A percentile compares a stretch with the other conserved stretches of the same genome.
phyloP scores from a whole-genome alignment of 345 rosid species.

The Combretum micranthum region DNA sequence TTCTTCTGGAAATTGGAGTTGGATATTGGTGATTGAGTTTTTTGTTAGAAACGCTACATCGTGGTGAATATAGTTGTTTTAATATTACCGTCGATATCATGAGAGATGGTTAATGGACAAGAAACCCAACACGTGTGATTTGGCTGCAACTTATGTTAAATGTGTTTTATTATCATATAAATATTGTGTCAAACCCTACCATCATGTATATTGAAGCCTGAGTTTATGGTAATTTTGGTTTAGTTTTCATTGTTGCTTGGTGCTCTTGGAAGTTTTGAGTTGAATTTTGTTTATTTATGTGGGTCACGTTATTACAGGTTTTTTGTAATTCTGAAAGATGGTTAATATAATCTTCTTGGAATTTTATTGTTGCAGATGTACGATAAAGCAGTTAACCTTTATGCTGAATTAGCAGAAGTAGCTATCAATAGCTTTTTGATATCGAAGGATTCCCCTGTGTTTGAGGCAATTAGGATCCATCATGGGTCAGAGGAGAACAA shows the following conservation, averaged over 20 bases:
- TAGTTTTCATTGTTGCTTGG: background rate
- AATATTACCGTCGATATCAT: no score
- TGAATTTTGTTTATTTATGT: background rate
- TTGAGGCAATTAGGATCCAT: slow-evolving; percentile 87
- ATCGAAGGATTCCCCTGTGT: slow-evolving; percentile 82
- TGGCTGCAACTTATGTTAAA: no score
- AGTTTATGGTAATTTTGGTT: no score
- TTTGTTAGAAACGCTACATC: no score
- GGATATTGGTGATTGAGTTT: no score
- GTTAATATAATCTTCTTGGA: slow-evolving; percentile 3
- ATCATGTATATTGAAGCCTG: no score
- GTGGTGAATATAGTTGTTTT: no score
- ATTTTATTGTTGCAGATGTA: slow-evolving; percentile 51
- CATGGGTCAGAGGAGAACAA: slow-evolving; percentile 95
- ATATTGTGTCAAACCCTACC: no score
- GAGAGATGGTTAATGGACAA: no score
- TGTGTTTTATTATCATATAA: no score
- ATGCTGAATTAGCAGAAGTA: slow-evolving; percentile 85
- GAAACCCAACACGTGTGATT: no score
- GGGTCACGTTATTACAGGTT: background rate
- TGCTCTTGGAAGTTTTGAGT: background rate
- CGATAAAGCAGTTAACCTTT: slow-evolving; percentile 70
- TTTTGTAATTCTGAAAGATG: background rate
- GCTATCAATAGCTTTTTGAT: slow-evolving; percentile 88
- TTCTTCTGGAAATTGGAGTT: no score